phyloP scores from a whole-genome alignment of 176 grass and related monocot species.

The Cocos nucifera region DNA sequence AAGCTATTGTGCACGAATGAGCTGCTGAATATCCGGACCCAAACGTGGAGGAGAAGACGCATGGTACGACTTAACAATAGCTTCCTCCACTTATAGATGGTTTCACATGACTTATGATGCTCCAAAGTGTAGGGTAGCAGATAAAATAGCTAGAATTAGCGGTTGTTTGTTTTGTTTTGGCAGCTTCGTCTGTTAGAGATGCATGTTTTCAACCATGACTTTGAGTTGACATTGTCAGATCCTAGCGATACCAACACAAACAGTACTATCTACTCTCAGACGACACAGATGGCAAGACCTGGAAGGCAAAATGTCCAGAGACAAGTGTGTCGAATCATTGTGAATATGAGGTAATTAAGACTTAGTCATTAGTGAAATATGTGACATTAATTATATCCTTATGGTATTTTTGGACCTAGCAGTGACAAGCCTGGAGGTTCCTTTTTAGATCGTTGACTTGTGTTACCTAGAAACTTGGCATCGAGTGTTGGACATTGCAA shows the following conservation, averaged over 20 bases:
- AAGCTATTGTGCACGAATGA: slow-evolving; percentile 88
- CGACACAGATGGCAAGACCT: slow-evolving; percentile 64
- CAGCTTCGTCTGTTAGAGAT: slow-evolving; percentile 77
- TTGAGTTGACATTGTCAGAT: slow-evolving; percentile 54
- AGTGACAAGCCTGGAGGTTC: too few relatives aligned
- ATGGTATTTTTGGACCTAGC: too few relatives aligned
- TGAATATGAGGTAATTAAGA: slow-evolving; percentile 70
- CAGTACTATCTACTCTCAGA: slow-evolving; percentile 66
- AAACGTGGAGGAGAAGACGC: slow-evolving; percentile 72
- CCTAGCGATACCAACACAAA: slow-evolving; percentile 89
- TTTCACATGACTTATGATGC: slow-evolving; percentile 11
- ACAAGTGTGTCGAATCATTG: slow-evolving; percentile 36
- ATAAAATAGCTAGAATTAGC: slow-evolving; percentile 11
- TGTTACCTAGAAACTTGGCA: too few relatives aligned
- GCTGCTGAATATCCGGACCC: slow-evolving; percentile 87
- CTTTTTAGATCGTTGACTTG: too few relatives aligned
- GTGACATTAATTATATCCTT: too few relatives aligned
- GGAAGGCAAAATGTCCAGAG: slow-evolving; percentile 46
- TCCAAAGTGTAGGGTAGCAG: too few relatives aligned
- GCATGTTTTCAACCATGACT: slow-evolving; percentile 69
- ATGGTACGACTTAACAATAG: slow-evolving; percentile 44
- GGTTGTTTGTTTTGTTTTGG: slow-evolving; percentile 23
- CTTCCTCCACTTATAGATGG: slow-evolving; percentile 9
- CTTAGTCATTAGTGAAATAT: neutral
- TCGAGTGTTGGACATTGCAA: too few relatives aligned